Evolutionary conservation across 768 basidiomycete genomes (phyloP), one percentile per base, ranked within the genome.

Genomic region (Cyclocybe aegerita): DNA sequence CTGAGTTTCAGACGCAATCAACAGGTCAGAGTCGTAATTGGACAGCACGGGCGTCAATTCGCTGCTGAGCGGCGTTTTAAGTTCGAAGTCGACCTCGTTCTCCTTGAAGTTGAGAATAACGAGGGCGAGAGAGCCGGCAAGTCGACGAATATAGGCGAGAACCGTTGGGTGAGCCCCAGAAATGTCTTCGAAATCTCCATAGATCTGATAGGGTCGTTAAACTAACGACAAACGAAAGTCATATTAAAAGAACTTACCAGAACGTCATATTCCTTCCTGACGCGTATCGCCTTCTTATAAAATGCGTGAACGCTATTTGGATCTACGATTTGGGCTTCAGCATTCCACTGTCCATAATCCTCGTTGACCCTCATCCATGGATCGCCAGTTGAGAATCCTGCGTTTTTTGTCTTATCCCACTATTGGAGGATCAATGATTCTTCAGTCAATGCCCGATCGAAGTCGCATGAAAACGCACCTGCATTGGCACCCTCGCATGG

Each of bases 281-380:
- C 48, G 11, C 48, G 54, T 31, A 89, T 60, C 7, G 84, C 77
- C 14, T 66, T 63, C 61, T 81, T 82, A 76, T 80, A 90, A 63
- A 89, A 90, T 2, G 70, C 59, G 39, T 70, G 71, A 2, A 86
- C 82, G 57, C 82, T 86, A n/a, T 69, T 56, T 0, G 67, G 56
- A 49, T 87, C 78, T 0, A 59, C 54, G 11, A 70, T 36, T 64
- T 88, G 80, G 9, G 60, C 64, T 1, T 57, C 71, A 11, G 71
- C 84, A 56, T 88, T 89, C 77, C 82, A 86, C 0, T 54, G 52
- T n/a, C 55, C 48, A 60, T 81, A 86, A 57, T 88, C 85, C 35
- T 86, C 84, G 57, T 87, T 84, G 6, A 85, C 79, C 17, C 84
- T 72, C 85, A 89, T 89, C 87, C 86, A 90, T 0, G 88, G 86